Conservation (phyloP, 495 filamentous ascomycete genomes). For the Podospora australis region DNA sequence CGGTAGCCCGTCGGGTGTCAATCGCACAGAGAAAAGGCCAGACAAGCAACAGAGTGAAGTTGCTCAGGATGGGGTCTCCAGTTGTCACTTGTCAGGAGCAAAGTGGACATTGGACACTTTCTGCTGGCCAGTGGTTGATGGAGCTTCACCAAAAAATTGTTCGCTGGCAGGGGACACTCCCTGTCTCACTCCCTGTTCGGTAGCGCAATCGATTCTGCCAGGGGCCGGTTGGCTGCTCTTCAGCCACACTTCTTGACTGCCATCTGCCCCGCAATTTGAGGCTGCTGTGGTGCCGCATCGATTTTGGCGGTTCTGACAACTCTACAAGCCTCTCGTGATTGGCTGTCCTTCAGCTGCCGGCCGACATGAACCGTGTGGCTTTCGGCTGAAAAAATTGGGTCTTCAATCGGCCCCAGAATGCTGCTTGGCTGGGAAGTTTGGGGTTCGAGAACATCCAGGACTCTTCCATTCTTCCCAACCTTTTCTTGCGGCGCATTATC, state of each 20-base stretch:
- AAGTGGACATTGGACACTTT: constrained; percentile 12
- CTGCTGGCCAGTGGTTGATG: background rate
- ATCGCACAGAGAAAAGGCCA: constrained; percentile 15
- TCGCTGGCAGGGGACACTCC: background rate
- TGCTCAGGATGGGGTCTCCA: constrained; percentile 4
- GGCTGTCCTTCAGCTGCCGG: background rate
- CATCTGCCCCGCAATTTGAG: background rate
- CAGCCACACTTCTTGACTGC: background rate
- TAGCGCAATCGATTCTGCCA: background rate
- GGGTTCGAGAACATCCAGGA: too few species aligned
- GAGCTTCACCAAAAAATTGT: constrained; percentile 17
- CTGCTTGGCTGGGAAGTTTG: too few species aligned
- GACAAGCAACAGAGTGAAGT: constrained; percentile 7
- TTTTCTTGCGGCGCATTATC: too few species aligned
- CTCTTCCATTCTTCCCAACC: too few species aligned
- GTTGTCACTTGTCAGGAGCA: constrained; percentile 9
- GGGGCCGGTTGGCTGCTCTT: background rate
- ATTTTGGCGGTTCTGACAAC: background rate
- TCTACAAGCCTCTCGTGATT: background rate
- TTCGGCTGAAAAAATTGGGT: background rate
- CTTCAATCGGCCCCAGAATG: too few species aligned
- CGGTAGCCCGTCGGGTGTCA: background rate
- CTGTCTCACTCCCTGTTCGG: background rate
- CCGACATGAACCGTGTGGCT: background rate
- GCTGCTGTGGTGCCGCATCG: background rate